A percentile compares a stretch with the other conserved stretches of the same genome.
Evolutionary conservation across 2,329 filamentous ascomycete species (phyloP).

Genomic region (Fonsecaea pedrosoi): DNA sequence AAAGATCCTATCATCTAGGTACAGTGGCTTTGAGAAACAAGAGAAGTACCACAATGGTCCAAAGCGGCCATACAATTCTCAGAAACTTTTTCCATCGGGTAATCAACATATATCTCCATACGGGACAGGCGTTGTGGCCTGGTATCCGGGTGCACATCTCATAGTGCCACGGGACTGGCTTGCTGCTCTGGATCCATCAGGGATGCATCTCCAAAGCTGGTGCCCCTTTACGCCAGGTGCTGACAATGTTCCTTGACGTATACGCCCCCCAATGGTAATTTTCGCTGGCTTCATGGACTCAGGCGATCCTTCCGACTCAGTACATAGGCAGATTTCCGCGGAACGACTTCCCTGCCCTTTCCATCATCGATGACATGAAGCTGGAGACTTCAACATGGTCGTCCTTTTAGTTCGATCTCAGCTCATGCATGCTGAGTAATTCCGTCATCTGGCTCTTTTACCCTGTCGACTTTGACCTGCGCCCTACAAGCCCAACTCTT

Average conservation of each 20-base stretch:
- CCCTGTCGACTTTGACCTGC: background rate
- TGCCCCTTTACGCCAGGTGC: background rate
- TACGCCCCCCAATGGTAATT: background rate
- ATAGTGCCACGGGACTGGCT: background rate
- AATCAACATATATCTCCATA: too few relatives aligned
- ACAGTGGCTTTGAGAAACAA: too few relatives aligned
- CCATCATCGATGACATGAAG: background rate
- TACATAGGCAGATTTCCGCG: slow-evolving; percentile 2
- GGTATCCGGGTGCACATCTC: background rate
- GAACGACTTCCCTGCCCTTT: background rate
- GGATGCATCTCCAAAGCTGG: slow-evolving; percentile 6
- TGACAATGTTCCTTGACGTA: background rate
- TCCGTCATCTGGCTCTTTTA: background rate
- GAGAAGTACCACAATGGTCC: too few relatives aligned
- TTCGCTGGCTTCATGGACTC: background rate
- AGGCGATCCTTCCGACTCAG: slow-evolving; percentile 8
- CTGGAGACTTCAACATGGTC: background rate
- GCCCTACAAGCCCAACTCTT: slow-evolving; percentile 47
- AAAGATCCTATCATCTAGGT: too few relatives aligned
- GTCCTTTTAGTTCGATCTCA: background rate
- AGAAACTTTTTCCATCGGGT: too few relatives aligned
- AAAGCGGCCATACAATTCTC: too few relatives aligned
- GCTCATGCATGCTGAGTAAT: background rate
- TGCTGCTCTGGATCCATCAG: slow-evolving; percentile 1
- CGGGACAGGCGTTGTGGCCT: too few relatives aligned